A percentile compares a stretch with the other conserved stretches of the same genome.
Evolutionary conservation across 2,329 filamentous ascomycete species (phyloP).

Genomic region (Phaeosphaeriaceae sp.): DNA sequence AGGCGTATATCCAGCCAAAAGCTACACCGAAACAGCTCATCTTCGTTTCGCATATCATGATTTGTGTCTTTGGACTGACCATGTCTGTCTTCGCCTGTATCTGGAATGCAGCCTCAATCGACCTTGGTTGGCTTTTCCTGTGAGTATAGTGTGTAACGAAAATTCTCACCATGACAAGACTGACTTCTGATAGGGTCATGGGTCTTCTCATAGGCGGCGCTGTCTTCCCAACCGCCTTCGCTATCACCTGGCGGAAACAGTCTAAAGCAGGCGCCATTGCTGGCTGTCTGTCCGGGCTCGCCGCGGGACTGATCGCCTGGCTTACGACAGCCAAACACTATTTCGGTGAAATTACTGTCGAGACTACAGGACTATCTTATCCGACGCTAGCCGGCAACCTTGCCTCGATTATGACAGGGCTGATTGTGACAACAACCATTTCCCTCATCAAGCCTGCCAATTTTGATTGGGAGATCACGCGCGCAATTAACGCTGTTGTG

Average conservation of each 20-base stretch:
- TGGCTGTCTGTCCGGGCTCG: constrained; percentile 41
- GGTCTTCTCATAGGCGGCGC: constrained; percentile 54
- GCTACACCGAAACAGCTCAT: constrained; percentile 47
- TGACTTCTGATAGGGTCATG: constrained; percentile 40
- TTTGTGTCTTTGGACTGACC: constrained; percentile 50
- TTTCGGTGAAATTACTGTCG: constrained; percentile 50
- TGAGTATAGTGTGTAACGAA: constrained; percentile 10
- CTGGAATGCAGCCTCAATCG: constrained; percentile 49
- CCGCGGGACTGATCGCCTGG: constrained; percentile 49
- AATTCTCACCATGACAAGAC: background rate
- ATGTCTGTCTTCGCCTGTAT: constrained; percentile 52
- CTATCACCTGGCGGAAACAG: constrained; percentile 49
- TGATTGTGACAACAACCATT: constrained; percentile 44
- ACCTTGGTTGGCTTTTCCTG: constrained; percentile 52
- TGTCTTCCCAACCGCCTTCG: constrained; percentile 50
- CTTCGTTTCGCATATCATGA: constrained; percentile 51
- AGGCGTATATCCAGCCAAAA: constrained; percentile 50
- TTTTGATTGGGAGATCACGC: constrained; percentile 52
- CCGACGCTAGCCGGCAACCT: constrained; percentile 51
- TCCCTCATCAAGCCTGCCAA: constrained; percentile 46
- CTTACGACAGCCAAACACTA: constrained; percentile 44
- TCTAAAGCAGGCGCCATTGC: constrained; percentile 42
- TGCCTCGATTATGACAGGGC: constrained; percentile 43
- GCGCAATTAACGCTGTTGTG: constrained; percentile 45
- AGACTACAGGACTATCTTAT: constrained; percentile 49